Conservation (phyloP, 441 rosid genomes). For the Brassica hybrid region DNA sequence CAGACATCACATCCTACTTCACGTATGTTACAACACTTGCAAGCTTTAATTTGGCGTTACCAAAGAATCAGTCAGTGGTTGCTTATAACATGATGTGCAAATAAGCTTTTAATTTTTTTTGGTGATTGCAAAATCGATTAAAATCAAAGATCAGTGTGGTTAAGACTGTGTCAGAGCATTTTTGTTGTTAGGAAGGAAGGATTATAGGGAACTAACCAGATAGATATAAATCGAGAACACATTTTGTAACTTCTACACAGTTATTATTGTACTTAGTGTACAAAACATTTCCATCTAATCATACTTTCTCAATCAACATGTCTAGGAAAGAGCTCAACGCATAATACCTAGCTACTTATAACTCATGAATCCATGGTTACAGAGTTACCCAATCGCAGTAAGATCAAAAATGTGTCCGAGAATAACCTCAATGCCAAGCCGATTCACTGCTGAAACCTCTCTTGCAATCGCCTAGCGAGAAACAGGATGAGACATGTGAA, state of each 20-base stretch:
- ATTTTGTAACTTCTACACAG: neutral
- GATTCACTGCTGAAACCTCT: conserved; percentile 88
- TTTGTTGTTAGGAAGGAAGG: neutral
- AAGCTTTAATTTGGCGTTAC: neutral
- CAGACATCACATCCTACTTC: conserved; percentile 11
- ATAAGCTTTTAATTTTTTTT: neutral
- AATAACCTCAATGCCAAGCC: conserved; percentile 83
- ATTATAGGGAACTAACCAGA: neutral
- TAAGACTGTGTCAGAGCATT: neutral
- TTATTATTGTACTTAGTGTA: neutral
- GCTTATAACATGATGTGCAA: neutral
- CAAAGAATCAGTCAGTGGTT: neutral
- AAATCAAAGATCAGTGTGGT: neutral
- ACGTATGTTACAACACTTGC: neutral
- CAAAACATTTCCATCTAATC: neutral
- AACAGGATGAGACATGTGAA: conserved; percentile 21
- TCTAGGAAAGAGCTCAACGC: conserved; percentile 1
- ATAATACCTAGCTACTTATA: neutral
- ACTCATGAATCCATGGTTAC: neutral
- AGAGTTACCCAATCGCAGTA: neutral
- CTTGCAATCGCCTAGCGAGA: conserved; percentile 69
- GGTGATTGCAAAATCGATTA: no score
- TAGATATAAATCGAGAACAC: neutral
- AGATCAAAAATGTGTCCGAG: neutral
- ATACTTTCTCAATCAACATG: conserved; percentile 13